phyloP scores from a whole-genome alignment of 2,329 filamentous ascomycete genomes.

The Monosporascus sp. region DNA sequence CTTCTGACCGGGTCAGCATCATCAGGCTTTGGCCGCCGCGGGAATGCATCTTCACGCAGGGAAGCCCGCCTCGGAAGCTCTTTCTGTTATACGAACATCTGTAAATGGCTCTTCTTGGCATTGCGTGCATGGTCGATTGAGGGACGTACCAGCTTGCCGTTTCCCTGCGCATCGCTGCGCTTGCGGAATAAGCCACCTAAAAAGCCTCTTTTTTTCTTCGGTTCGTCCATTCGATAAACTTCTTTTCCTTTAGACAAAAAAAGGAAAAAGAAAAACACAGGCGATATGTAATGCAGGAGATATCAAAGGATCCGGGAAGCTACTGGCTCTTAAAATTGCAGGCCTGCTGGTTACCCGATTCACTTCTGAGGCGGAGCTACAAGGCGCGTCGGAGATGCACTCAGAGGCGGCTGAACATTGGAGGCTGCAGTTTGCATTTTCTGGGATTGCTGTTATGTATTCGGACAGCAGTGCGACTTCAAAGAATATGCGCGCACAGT shows the following conservation, averaged over 20 bases:
- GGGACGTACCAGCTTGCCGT: slow-evolving; percentile 29
- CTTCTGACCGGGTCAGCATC: slow-evolving; percentile 11
- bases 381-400: not conserved
- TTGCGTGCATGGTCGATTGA: not conserved
- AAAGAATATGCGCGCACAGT: too few relatives aligned
- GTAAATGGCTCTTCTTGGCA: not conserved
- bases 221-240: slow-evolving; percentile 17
- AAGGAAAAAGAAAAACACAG: too few relatives aligned
- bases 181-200: slow-evolving; percentile 45
- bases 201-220: slow-evolving; percentile 39
- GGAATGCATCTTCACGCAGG: slow-evolving; percentile 25
- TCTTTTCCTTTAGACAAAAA: not conserved
- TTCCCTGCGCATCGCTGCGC: slow-evolving; percentile 35
- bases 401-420: not conserved
- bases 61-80: slow-evolving; percentile 25
- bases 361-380: not conserved
- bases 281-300: too few relatives aligned
- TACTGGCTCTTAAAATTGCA: too few relatives aligned
- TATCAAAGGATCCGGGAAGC: not conserved
- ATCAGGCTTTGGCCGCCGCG: slow-evolving; percentile 18
- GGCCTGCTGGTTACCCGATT: too few relatives aligned
- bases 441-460: not conserved
- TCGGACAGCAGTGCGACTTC: not conserved
- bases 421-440: not conserved
- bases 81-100: slow-evolving; percentile 18